Evolutionary conservation across 106 monocot species (phyloP), one percentile per base, ranked within the genome.

Genomic region (Dendrobium chrysotoxum): DNA sequence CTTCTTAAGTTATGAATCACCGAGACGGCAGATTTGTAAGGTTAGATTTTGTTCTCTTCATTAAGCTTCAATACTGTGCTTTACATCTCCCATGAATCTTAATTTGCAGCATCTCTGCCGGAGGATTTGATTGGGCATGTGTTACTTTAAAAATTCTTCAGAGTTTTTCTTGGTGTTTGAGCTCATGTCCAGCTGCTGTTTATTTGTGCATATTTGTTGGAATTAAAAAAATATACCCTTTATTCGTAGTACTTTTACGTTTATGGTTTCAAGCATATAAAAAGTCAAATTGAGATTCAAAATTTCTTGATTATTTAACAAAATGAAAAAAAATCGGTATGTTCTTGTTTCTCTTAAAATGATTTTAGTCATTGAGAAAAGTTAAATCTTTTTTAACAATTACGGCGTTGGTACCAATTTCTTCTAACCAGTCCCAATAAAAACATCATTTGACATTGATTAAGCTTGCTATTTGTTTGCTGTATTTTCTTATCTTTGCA

Each of bases 1-100:
- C 67, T 5, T 26, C 1, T 67, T 17, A 74, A 74, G 40, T 74
- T 6, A 74, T 74, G 74, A 74, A 39, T 40, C 1, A 15, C 21
- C 35, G 18, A 16, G 74, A 74, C 40, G 74, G 21, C 18, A 74
- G 21, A 74, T 74, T 74, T 74, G 74, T 74, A 12, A 74, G 74
- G 74, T 74, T 35, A 41, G 74, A 40, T 40, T 5, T 74, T 20
- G 4, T 74, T 74, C 4, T 35, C 39, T 3, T 40, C 16, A 17
- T 13, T 11, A 40, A 40, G 40, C 10, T 15, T 74, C 13, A 40
- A 74, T 40, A 40, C 5, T 74, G 1, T 74, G 38, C 21, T 40
- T 40, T 40, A 38, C 4, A 40, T 74, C 35, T 16, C 44, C 15
- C 39, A 40, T 74, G 39, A 40, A n/a, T 38, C 40, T 40, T 40